Conservation (phyloP, 441 rosid genomes). For the Adansonia gregorii region DNA sequence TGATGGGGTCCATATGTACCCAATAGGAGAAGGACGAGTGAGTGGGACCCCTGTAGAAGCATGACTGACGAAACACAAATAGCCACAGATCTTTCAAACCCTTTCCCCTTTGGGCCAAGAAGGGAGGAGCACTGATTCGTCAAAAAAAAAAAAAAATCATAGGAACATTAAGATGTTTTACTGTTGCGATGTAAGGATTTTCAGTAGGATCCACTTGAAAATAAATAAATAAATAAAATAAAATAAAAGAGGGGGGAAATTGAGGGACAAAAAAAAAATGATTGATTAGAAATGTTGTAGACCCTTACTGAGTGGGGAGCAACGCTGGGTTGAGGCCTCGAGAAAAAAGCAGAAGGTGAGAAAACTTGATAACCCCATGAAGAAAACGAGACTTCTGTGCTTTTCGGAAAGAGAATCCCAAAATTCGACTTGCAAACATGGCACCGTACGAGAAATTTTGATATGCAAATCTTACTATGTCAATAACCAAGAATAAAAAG, state of each 20-base stretch:
- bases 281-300: conserved; percentile 34
- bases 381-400: too few species aligned
- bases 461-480: not conserved
- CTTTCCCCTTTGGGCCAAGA: conserved; percentile 11
- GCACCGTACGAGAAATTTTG: not conserved
- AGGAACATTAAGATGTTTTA: conserved; percentile 23
- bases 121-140: conserved; percentile 2
- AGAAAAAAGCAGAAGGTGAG: conserved; percentile 25
- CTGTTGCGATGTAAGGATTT: too few species aligned
- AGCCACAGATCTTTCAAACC: conserved; percentile 9
- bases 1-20: conserved; percentile 23
- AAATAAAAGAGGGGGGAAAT: not conserved
- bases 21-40: conserved; percentile 26
- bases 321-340: conserved; percentile 16
- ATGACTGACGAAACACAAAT: conserved; percentile 25
- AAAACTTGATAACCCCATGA: not conserved
- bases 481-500: not conserved
- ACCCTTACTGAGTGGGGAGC: conserved; percentile 7
- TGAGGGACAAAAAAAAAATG: not conserved
- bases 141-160: conserved; percentile 17
- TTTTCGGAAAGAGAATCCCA: not conserved
- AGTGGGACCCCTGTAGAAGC: conserved; percentile 18
- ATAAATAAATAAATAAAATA: too few species aligned
- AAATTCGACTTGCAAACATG: too few species aligned
- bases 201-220: too few species aligned